Evolutionary conservation across 1,139 yeast species (phyloP).

Genomic region (Debaryomycetaceae sp.): DNA sequence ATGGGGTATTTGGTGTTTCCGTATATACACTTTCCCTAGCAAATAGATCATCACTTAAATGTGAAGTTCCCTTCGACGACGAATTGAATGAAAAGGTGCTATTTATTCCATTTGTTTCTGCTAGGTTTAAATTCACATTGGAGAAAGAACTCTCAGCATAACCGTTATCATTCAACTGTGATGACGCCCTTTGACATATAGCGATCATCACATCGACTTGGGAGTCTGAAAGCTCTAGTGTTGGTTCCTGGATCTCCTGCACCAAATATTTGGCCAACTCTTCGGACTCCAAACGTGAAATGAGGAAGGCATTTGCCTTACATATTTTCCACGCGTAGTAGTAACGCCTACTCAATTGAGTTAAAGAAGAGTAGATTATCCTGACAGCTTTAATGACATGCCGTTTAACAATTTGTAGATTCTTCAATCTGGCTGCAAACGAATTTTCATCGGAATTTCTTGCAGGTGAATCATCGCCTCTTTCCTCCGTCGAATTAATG

Average conservation of each 20-base stretch:
- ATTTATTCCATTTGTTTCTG: neutral
- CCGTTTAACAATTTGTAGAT: slow-evolving; percentile 8
- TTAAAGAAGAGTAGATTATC: slow-evolving; percentile 20
- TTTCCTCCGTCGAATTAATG: slow-evolving; percentile 17
- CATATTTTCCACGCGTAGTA: slow-evolving; percentile 37
- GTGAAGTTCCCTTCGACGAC: neutral
- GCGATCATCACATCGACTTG: neutral
- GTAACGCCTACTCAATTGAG: slow-evolving; percentile 31
- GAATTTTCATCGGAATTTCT: slow-evolving; percentile 14
- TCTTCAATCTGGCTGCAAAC: slow-evolving; percentile 13
- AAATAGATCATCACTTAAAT: neutral
- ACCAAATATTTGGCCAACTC: neutral
- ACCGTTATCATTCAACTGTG: neutral
- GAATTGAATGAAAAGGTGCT: neutral
- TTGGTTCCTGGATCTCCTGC: neutral
- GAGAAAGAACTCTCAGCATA: neutral
- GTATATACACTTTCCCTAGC: neutral
- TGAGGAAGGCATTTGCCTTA: slow-evolving; percentile 10
- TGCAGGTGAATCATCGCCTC: slow-evolving; percentile 13
- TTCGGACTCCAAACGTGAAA: neutral
- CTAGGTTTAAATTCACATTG: neutral
- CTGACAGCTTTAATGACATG: slow-evolving; percentile 10
- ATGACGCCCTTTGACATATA: neutral
- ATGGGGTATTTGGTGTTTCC: neutral
- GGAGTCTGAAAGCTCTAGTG: neutral